Base-by-base conservation (phyloP, 2,329 filamentous ascomycete genomes). In the Biscogniauxia marginata region DNA sequence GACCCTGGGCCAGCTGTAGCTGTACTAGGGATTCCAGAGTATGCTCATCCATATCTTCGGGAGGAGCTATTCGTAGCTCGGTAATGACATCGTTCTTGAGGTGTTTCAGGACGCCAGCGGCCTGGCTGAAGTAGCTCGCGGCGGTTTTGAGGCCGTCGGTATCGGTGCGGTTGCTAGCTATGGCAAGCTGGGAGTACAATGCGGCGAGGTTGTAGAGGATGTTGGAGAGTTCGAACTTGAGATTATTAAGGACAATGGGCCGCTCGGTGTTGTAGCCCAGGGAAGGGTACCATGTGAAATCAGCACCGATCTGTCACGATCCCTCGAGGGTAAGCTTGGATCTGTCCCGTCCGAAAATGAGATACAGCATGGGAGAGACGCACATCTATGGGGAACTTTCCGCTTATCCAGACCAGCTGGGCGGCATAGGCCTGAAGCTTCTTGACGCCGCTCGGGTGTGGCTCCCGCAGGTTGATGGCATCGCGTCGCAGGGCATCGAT, bases 301-400 rank as follows among this genome's bases (percentile, higher is more conserved):
- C 92, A 58, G 92, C 91, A 19, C 95, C 95, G 63, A 96, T 91
- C 89, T 93, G 66, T 61, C 39, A 49, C 18, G 34, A 46, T n/a
- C 22, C 23, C 46, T 19, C 46, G 13, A 50, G n/a, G n/a, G 30
- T 39, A 39, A 39, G 30, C 30, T 9, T 9, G 6, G 30, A 16
- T 6, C 30, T n/a, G 6, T 39, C n/a, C 30, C 13, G 30, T 39
- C 13, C 23, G 39, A 22, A 50, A 25, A 8, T 16, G 46, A 49
- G 6, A 9, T 23, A 16, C 18, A 55, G 52, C 49, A 56, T 46
- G 9, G 30, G 30, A 9, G 6, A 47, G 44, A 73, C 82, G 61
- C 75, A 93, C 89, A 76, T 98, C 95, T 65, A 97, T 91, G 13
- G 95, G 95, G 70, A 99, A 98, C 77, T 99, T 99, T 59, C 91